Percentiles rank a stretch among this genome's conserved stretches.
phyloP scores from a whole-genome alignment of 768 basidiomycete genomes.

The Leccinum disarticulatum region DNA sequence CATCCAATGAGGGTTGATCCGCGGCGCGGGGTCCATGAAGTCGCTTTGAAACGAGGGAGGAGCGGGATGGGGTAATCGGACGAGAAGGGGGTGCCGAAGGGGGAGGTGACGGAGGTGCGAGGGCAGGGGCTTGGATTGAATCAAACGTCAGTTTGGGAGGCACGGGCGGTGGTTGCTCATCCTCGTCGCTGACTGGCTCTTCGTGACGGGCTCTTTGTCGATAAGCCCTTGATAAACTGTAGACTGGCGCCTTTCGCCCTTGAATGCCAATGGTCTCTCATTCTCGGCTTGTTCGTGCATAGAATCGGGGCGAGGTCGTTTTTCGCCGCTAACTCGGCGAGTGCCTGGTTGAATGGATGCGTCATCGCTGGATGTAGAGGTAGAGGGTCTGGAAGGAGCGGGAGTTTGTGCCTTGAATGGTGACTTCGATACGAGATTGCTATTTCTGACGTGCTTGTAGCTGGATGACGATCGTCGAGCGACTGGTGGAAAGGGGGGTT shows the following conservation, averaged over 20 bases:
- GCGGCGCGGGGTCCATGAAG: conserved; percentile 74
- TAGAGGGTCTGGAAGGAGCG: conserved; percentile 38
- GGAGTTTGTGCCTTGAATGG: conserved; percentile 75
- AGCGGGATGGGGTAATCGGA: conserved; percentile 43
- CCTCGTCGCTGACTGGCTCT: conserved; percentile 48
- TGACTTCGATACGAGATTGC: conserved; percentile 82
- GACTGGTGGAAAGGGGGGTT: conserved; percentile 46
- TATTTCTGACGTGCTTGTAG: conserved; percentile 74
- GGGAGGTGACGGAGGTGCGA: conserved; percentile 28
- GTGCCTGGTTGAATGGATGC: conserved; percentile 15
- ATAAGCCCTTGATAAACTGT: conserved; percentile 71
- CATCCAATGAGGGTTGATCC: conserved; percentile 31
- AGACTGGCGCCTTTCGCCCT: conserved; percentile 73
- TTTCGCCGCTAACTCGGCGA: conserved; percentile 71
- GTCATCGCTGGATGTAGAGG: conserved; percentile 11
- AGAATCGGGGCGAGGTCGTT: conserved; percentile 69
- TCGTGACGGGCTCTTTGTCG: conserved; percentile 75
- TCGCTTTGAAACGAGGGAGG: conserved; percentile 68
- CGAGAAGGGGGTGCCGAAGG: conserved; percentile 44
- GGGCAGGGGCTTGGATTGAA: conserved; percentile 3
- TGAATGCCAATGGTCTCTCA: conserved; percentile 66
- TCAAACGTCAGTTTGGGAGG: conserved; percentile 23
- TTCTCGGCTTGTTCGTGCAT: conserved; percentile 73
- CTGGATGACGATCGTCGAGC: conserved; percentile 75
- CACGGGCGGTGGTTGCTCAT: conserved; percentile 31